phyloP scores from a whole-genome alignment of 2,329 filamentous ascomycete species.

The Cordyceps cateniannulata region DNA sequence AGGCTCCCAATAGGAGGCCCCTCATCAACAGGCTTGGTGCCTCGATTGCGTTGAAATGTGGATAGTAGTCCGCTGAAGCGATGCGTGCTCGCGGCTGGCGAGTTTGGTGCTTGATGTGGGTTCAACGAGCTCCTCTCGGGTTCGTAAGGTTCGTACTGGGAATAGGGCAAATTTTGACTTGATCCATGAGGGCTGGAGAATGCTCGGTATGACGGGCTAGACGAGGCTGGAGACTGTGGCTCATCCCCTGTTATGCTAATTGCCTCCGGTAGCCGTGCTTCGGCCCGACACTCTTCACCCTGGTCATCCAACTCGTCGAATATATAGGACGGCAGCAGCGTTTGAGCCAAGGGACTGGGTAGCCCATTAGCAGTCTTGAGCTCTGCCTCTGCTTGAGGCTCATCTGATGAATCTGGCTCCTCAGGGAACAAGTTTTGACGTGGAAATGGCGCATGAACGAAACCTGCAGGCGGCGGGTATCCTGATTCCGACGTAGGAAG shows the following conservation, averaged over 20 bases:
- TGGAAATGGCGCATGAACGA: conserved; percentile 45
- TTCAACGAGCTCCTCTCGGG: conserved; percentile 38
- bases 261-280: conserved; percentile 28
- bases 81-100: conserved; percentile 25
- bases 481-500: conserved; percentile 34
- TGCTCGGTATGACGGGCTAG: conserved; percentile 48
- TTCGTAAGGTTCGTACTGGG: conserved; percentile 42
- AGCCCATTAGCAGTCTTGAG: conserved; percentile 58
- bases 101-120: conserved; percentile 33
- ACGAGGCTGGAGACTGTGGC: conserved; percentile 56
- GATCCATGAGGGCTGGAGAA: conserved; percentile 58
- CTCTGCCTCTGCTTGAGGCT: conserved; percentile 54
- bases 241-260: conserved; percentile 31
- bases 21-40: conserved; percentile 48
- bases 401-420: conserved; percentile 27
- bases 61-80: conserved; percentile 50
- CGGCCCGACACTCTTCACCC: conserved; percentile 35
- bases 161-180: conserved; percentile 50
- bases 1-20: conserved; percentile 59
- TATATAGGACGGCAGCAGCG: conserved; percentile 63
- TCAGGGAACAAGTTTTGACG: conserved; percentile 42
- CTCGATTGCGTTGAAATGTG: conserved; percentile 53
- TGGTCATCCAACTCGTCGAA: conserved; percentile 58
- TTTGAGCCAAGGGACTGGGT: conserved; percentile 70
- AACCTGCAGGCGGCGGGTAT: conserved; percentile 47